phyloP scores from a whole-genome alignment of 257 asterid species.

The Oldenlandia corymbosa region DNA sequence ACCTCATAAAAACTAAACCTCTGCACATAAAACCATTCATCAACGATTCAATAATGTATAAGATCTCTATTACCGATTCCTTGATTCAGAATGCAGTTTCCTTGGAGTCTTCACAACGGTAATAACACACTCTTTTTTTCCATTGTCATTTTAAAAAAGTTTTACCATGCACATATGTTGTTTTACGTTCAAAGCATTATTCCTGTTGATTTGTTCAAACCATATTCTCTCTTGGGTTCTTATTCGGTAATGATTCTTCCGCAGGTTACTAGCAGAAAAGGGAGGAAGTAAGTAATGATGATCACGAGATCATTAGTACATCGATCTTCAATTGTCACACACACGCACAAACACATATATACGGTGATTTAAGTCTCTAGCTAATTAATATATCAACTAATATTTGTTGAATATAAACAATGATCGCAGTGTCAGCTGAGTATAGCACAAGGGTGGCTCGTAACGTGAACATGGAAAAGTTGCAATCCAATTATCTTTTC shows the following conservation, averaged over 20 bases:
- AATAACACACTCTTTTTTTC: neutral
- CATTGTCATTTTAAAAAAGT: neutral
- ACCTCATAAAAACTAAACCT: no score
- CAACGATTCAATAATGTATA: neutral
- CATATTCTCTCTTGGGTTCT: no score
- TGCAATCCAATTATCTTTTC: slow-evolving; percentile 66
- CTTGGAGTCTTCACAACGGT: slow-evolving; percentile 8
- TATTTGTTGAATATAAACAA: no score
- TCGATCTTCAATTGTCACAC: no score
- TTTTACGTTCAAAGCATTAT: no score
- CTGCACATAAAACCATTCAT: no score
- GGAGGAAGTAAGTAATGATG: neutral
- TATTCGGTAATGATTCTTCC: neutral
- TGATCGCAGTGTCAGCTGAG: slow-evolving; percentile 28
- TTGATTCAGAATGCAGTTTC: neutral
- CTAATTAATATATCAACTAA: no score
- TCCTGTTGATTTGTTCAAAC: neutral
- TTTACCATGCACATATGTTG: no score
- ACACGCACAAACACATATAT: neutral
- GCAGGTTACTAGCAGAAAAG: slow-evolving; percentile 11
- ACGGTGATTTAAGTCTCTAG: neutral
- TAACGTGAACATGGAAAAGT: slow-evolving; percentile 68
- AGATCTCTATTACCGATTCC: neutral
- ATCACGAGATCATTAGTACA: no score
- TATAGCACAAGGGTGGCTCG: slow-evolving; percentile 69